Evolutionary conservation across 495 filamentous ascomycete species (phyloP).

Genomic region (Xylaria palmicola): DNA sequence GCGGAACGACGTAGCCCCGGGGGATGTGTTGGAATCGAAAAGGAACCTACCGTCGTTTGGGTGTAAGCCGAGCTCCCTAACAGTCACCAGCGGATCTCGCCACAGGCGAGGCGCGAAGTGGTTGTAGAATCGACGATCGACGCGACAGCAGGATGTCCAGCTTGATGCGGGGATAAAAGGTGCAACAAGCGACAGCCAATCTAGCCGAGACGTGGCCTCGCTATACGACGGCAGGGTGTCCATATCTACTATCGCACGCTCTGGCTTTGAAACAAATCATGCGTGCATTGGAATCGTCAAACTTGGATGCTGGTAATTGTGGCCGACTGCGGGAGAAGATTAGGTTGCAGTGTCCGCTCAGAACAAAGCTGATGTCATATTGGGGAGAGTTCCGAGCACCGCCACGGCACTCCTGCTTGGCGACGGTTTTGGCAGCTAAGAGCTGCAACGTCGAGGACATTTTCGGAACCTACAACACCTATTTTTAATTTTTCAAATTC

Average conservation of each 20-base stretch:
- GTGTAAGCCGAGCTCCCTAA: slow-evolving; percentile 29
- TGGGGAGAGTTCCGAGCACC: not conserved
- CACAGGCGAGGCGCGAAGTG: slow-evolving; percentile 48
- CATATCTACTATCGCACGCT: slow-evolving; percentile 12
- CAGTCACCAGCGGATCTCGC: slow-evolving; percentile 42
- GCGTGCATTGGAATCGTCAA: not conserved
- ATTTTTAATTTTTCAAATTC: too few relatives aligned
- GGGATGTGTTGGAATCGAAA: not conserved
- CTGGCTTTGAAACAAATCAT: not conserved
- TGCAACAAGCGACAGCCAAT: slow-evolving; percentile 47
- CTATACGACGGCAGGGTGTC: slow-evolving; percentile 43
- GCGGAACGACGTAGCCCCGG: not conserved
- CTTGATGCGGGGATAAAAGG: slow-evolving; percentile 31
- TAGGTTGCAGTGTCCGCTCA: not conserved
- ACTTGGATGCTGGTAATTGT: not conserved
- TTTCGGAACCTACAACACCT: not conserved
- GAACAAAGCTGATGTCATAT: slow-evolving; percentile 2
- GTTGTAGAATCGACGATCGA: slow-evolving; percentile 40
- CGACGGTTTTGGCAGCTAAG: not conserved
- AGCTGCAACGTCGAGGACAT: not conserved
- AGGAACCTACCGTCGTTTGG: slow-evolving; percentile 36
- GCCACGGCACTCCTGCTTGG: not conserved
- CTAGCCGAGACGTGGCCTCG: slow-evolving; percentile 35
- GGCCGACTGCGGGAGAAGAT: not conserved
- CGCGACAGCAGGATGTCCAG: slow-evolving; percentile 43